Base-by-base conservation (phyloP, 768 basidiomycete species). In the Artomyces pyxidatus region DNA sequence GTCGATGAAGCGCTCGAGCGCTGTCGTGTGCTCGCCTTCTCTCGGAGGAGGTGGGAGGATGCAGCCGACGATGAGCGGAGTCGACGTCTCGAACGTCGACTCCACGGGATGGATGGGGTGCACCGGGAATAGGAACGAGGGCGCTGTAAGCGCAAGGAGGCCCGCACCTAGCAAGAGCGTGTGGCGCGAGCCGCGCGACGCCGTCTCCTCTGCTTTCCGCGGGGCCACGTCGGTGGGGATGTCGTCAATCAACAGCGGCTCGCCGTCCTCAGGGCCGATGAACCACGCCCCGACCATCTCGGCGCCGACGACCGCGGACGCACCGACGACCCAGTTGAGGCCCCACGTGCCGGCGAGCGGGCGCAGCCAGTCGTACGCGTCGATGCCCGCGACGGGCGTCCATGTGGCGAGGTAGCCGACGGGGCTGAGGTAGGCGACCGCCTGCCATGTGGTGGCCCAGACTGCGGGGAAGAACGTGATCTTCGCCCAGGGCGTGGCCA, bases 261-360 rank as follows among this genome's bases (percentile, higher is more conserved):
- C 71, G 77, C 76, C 82, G 32, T 59, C 63, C 3, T 9, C 49
- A 3, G 54, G 53, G 4, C 73, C 76, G 63, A 88, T 81, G 39
- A 78, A 73, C 81, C 78, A 85, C 22, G 58, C 62, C 25, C 75
- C 78, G 7, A 75, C 59, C 2, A 67, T 57, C 54, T 83, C 75
- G 7, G 83, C 76, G 23, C 77, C 56, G 9, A 88, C 71, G 9
- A 80, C 77, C 4, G 85, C 85, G 83, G 84, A 91, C 7, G 78
- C 80, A n/a, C 76, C 88, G 6, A 76, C 72, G 23, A 84, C 61
- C 83, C 86, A 91, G 61, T 91, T 85, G 50, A 78, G 72, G 7
- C 75, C 78, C 27, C 70, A 63, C 27, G 81, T 71, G 4, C 89
- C 88, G 21, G 76, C 53, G 38, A 72, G 61, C 0, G 75, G 76